These are phyloP conservation scores for Aureobasidium melanogenum DNA, from an alignment of 2,329 filamentous ascomycete genomes.

Conservation along the genomic window DNA sequence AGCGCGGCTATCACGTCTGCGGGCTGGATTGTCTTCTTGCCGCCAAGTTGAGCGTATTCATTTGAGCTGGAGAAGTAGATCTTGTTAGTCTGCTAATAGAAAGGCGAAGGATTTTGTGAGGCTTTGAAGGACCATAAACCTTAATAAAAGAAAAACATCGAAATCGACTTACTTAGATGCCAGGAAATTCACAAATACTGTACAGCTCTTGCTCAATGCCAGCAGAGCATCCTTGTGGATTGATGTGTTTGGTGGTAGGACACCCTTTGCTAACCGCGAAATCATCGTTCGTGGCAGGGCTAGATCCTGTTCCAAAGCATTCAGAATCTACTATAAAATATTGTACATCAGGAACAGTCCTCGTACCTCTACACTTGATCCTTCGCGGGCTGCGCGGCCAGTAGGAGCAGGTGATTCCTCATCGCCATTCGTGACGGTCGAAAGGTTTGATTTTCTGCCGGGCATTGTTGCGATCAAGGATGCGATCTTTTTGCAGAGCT, in stretches of 20 bases:
- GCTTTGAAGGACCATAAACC: neutral
- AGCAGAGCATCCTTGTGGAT: slow-evolving; percentile 75
- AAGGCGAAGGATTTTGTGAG: neutral
- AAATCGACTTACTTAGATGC: slow-evolving; percentile 55
- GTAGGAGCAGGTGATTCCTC: slow-evolving; percentile 23
- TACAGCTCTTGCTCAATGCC: slow-evolving; percentile 72
- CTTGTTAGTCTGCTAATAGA: neutral
- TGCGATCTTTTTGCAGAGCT: no score
- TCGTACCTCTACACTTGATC: slow-evolving; percentile 35
- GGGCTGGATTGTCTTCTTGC: slow-evolving; percentile 70
- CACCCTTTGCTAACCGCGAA: slow-evolving; percentile 68
- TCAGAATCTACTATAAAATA: neutral
- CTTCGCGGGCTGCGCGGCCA: slow-evolving; percentile 15
- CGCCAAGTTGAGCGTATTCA: slow-evolving; percentile 55
- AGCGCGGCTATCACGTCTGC: slow-evolving; percentile 69
- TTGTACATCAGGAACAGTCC: neutral
- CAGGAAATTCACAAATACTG: slow-evolving; percentile 75
- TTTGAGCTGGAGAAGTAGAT: slow-evolving; percentile 51
- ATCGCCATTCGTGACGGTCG: slow-evolving; percentile 30
- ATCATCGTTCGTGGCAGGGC: slow-evolving; percentile 74
- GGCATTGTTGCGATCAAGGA: slow-evolving; percentile 29
- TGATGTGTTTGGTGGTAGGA: slow-evolving; percentile 70
- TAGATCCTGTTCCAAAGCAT: slow-evolving; percentile 48
- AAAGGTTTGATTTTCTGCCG: slow-evolving; percentile 39
- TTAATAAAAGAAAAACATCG: neutral